Conservation (phyloP, 805 yeast genomes). For the Grigorovia yakushimaensis region DNA sequence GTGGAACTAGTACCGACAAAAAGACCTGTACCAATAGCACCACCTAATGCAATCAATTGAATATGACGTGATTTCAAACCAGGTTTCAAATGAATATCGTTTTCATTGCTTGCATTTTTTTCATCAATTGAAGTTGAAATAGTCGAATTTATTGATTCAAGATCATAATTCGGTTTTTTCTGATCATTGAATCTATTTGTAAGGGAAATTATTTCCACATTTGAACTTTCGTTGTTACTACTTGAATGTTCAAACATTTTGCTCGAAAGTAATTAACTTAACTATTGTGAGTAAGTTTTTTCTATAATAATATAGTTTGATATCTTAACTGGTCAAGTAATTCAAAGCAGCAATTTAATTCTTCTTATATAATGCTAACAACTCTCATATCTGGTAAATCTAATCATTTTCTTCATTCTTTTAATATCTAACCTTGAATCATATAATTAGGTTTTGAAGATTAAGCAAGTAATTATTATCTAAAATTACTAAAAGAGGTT, state of each 20-base stretch:
- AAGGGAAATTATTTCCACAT: not conserved
- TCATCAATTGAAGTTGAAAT: not conserved
- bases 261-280: not conserved
- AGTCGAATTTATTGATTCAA: not conserved
- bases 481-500: no score
- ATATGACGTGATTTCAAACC: conserved; percentile 42
- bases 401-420: no score
- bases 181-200: not conserved
- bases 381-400: no score
- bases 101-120: not conserved
- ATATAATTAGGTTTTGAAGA: no score
- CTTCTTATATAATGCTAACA: no score
- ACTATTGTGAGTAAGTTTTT: not conserved
- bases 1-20: conserved; percentile 66
- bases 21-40: conserved; percentile 75
- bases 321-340: not conserved
- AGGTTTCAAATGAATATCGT: conserved; percentile 9
- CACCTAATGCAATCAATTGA: conserved; percentile 75
- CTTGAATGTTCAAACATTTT: not conserved
- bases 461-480: no score
- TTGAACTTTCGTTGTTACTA: not conserved
- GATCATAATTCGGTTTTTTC: not conserved
- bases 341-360: no score
- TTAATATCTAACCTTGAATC: no score
- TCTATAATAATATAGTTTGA: not conserved